phyloP scores from a whole-genome alignment of 176 grass and related monocot species.

The Hordeum vulgare region MorexV3_pseudomolecules_assembly NC_058523.1:367396935-367397434 shows the following conservation, averaged over 20 bases:
- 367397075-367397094: conserved; percentile 76
- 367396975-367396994: not conserved
- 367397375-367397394: conserved; percentile 84
- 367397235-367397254: conserved; percentile 50
- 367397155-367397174: not conserved
- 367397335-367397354: conserved; percentile 49
- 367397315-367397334: not conserved
- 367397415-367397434: conserved; percentile 56
- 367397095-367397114: conserved; percentile 5
- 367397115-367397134: conserved; percentile 15
- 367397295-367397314: conserved; percentile 9
- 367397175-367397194: not conserved
- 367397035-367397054: conserved; percentile 68
- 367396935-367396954: conserved; percentile 2
- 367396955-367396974: not conserved
- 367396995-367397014: conserved; percentile 2
- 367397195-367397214: conserved; percentile 43
- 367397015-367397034: conserved; percentile 95
- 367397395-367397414: conserved; percentile 86
- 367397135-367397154: conserved; percentile 22
- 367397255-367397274: conserved; percentile 75
- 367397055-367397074: conserved; percentile 80
- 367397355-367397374: conserved; percentile 56
- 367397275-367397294: conserved; percentile 62
- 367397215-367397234: conserved; percentile 86